Percentiles rank a stretch among this genome's conserved stretches.
These are phyloP conservation scores for Wickerhamomyces silvicola DNA, from an alignment of 805 yeast genomes.

Conservation along the genomic window DNA sequence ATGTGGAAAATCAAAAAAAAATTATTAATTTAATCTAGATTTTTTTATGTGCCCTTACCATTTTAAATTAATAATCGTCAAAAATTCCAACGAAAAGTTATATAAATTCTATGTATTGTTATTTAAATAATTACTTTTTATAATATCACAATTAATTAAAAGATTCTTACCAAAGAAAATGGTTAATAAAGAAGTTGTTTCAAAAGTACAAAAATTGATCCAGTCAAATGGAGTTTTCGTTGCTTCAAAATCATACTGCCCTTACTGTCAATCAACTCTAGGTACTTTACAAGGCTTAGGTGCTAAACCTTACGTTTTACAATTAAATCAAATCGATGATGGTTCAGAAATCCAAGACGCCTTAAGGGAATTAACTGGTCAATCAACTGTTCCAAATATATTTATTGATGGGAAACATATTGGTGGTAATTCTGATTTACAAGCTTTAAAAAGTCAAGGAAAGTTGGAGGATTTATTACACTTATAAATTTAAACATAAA, in stretches of 20 bases:
- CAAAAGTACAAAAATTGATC: constrained; percentile 59
- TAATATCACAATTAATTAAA: neutral
- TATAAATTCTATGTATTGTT: neutral
- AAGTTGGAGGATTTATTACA: constrained; percentile 41
- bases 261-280: constrained; percentile 48
- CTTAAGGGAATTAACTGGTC: constrained; percentile 71
- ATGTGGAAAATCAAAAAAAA: too few species aligned
- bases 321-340: constrained; percentile 48
- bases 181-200: constrained; percentile 53
- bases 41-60: too few species aligned
- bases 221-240: constrained; percentile 62
- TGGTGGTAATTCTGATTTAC: constrained; percentile 92
- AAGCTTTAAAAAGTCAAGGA: constrained; percentile 58
- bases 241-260: constrained; percentile 78
- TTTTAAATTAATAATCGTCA: too few species aligned
- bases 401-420: constrained; percentile 88
- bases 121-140: constrained; percentile 1
- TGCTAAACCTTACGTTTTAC: constrained; percentile 41
- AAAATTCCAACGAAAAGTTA: too few species aligned
- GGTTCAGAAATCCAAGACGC: constrained; percentile 82
- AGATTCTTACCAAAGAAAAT: constrained; percentile 24
- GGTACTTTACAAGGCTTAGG: constrained; percentile 30
- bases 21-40: too few species aligned
- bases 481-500: too few species aligned
- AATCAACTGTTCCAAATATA: constrained; percentile 89